Percentiles rank a stretch among this genome's conserved stretches.
phyloP scores from a whole-genome alignment of 2,329 filamentous ascomycete genomes.

The Neonectria punicea region DNA sequence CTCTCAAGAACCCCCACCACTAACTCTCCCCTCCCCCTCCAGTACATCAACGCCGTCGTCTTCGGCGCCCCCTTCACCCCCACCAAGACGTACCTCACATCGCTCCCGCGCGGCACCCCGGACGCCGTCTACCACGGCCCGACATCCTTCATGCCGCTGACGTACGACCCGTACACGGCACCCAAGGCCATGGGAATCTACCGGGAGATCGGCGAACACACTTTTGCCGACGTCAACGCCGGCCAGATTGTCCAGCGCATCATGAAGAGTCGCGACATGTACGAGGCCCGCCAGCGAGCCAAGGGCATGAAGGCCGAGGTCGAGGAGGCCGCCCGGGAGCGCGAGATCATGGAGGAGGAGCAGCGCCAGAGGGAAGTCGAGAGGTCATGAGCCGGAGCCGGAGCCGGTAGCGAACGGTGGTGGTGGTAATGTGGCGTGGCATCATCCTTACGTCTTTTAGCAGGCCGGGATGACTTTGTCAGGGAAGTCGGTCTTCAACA shows the following conservation, averaged over 20 bases:
- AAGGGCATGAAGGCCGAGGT: conserved; percentile 88
- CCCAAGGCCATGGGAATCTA: conserved; percentile 88
- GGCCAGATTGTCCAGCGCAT: conserved; percentile 93
- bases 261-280: conserved; percentile 84
- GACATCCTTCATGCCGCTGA: conserved; percentile 86
- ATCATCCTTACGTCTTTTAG: neutral
- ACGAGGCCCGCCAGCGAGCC: conserved; percentile 89
- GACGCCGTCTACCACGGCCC: conserved; percentile 95
- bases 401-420: neutral
- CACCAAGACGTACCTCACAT: conserved; percentile 78
- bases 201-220: conserved; percentile 78
- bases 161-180: conserved; percentile 82
- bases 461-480: neutral
- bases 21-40: conserved; percentile 25
- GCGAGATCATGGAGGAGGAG: conserved; percentile 71
- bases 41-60: conserved; percentile 89
- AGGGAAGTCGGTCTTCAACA: conserved; percentile 39
- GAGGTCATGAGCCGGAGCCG: conserved; percentile 35
- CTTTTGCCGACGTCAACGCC: conserved; percentile 89
- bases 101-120: conserved; percentile 78
- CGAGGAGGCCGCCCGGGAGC: conserved; percentile 72
- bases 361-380: conserved; percentile 61
- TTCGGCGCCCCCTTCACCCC: conserved; percentile 93
- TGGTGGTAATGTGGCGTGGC: conserved; percentile 16
- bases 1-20: conserved; percentile 12